Percentiles rank a stretch among this genome's conserved stretches.
These are phyloP conservation scores for Dendrobium chrysotoxum DNA, from an alignment of 106 monocot species.

Conservation along the genomic window DNA sequence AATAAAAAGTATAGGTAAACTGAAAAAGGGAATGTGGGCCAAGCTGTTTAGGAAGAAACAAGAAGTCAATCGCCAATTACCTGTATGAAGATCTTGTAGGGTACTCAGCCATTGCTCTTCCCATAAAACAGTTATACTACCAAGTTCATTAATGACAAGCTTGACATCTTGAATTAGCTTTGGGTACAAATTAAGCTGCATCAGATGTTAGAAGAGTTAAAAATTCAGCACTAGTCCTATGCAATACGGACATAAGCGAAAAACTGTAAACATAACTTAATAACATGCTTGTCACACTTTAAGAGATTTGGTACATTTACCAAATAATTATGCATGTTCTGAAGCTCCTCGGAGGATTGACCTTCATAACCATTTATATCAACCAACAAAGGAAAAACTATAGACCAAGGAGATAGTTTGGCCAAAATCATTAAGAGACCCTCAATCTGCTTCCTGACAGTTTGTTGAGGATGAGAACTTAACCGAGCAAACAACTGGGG, in stretches of 20 bases:
- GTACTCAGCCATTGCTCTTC: slow-evolving; percentile 99
- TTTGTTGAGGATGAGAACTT: slow-evolving; percentile 78
- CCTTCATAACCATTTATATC: slow-evolving; percentile 80
- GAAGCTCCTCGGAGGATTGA: slow-evolving; percentile 67
- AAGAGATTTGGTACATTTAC: slow-evolving; percentile 27
- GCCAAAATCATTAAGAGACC: slow-evolving; percentile 75
- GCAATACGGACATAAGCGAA: background rate
- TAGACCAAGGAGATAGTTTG: slow-evolving; percentile 75
- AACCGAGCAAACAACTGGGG: slow-evolving; percentile 93
- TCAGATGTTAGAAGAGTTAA: slow-evolving; percentile 11
- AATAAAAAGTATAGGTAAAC: background rate
- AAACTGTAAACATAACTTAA: background rate
- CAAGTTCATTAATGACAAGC: slow-evolving; percentile 78
- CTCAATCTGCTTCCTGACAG: slow-evolving; percentile 69
- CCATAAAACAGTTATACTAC: slow-evolving; percentile 85
- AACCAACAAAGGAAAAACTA: slow-evolving; percentile 88
- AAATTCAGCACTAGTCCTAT: background rate
- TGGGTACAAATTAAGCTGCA: slow-evolving; percentile 68
- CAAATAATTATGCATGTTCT: slow-evolving; percentile 61
- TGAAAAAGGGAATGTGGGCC: background rate
- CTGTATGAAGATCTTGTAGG: slow-evolving; percentile 95
- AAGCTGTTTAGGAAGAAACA: background rate
- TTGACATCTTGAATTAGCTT: slow-evolving; percentile 87
- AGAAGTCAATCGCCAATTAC: slow-evolving; percentile 18
- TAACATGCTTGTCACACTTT: background rate